Conservation (phyloP, 108 stramenopile genomes). For the Seminavis robusta region DNA sequence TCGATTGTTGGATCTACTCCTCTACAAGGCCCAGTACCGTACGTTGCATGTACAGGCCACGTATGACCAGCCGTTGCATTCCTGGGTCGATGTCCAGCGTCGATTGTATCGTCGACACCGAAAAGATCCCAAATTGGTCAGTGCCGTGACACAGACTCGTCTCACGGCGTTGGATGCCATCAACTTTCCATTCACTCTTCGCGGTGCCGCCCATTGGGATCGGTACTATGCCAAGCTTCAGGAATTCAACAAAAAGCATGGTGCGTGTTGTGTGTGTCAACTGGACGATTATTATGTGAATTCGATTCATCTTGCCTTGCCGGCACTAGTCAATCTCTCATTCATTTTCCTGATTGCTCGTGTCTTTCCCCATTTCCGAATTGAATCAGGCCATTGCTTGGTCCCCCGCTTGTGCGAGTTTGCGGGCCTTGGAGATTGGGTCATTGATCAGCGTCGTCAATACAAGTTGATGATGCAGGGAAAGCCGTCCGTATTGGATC, state of each 20-base stretch:
- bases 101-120: background rate
- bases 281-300: no score
- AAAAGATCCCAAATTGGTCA: background rate
- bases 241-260: constrained; percentile 5
- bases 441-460: constrained; percentile 62
- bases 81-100: background rate
- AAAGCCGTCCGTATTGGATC: constrained; percentile 45
- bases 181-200: background rate
- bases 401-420: constrained; percentile 54
- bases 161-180: no score
- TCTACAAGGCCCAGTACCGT: background rate
- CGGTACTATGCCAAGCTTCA: constrained; percentile 7
- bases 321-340: no score
- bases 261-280: no score
- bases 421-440: constrained; percentile 61
- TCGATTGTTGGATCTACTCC: constrained; percentile 10
- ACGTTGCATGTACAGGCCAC: background rate
- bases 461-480: constrained; percentile 52
- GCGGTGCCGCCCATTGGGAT: constrained; percentile 16
- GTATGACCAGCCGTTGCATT: background rate
- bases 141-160: background rate
- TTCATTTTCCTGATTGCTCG: no score
- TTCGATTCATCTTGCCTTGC: no score
- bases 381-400: constrained; percentile 57
- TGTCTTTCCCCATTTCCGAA: no score